These are phyloP conservation scores for Xylaria sp. DNA, from an alignment of 2,329 filamentous ascomycete genomes.

Conservation along the genomic window DNA sequence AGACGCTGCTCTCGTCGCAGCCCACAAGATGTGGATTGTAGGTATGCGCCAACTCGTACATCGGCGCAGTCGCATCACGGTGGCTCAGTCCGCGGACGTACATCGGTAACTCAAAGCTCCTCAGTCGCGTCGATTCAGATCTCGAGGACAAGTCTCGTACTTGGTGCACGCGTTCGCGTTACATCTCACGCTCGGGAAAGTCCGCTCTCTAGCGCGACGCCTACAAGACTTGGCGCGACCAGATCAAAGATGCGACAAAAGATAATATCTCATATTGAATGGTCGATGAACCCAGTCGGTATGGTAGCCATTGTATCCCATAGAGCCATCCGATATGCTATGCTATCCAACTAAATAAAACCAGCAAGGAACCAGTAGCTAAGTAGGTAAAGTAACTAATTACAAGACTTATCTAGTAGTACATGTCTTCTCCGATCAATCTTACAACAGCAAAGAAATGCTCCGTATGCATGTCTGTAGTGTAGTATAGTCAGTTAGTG, in stretches of 20 bases:
- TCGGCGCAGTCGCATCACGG: not conserved
- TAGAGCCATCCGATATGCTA: not conserved
- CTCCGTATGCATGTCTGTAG: not conserved
- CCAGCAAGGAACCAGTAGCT: not conserved
- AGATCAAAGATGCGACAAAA: not conserved
- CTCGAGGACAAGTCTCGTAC: not conserved
- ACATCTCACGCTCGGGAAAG: not conserved
- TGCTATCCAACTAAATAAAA: not conserved
- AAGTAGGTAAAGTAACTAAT: not conserved
- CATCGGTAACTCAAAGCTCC: not conserved
- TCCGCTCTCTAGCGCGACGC: not conserved
- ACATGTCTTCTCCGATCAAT: not conserved
- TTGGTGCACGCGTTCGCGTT: not conserved
- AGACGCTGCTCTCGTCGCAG: not conserved
- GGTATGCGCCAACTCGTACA: not conserved
- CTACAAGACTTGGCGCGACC: not conserved
- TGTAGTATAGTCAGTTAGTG: not conserved
- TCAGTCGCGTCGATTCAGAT: not conserved
- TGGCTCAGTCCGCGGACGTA: not conserved
- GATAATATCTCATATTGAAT: not conserved
- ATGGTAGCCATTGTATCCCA: not conserved
- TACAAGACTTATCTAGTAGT: not conserved
- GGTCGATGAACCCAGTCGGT: not conserved
- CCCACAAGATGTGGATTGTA: not conserved
- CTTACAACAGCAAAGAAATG: not conserved